Conservation (phyloP, 1,139 yeast genomes). For the Saccharomyces hybrid region DNA sequence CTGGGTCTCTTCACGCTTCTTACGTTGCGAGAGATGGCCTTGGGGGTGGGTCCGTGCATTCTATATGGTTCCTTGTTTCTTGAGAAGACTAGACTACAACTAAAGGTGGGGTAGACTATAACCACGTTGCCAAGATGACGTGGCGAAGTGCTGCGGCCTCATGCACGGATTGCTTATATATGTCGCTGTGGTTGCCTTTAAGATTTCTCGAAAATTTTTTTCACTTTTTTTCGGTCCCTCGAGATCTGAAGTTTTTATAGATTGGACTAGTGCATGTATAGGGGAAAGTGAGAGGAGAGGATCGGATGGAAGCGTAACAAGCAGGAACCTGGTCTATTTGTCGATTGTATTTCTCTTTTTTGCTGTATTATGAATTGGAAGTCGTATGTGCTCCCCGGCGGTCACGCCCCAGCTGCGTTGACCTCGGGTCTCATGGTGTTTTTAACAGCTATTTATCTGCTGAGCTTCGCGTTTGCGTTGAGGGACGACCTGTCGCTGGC, state of each 20-base stretch:
- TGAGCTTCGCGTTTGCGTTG: slow-evolving; percentile 32
- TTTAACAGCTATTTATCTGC: slow-evolving; percentile 36
- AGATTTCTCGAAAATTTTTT: not conserved
- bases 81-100: not conserved
- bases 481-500: slow-evolving; percentile 39
- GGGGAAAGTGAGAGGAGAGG: not conserved
- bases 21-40: not conserved
- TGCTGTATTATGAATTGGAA: slow-evolving; percentile 7
- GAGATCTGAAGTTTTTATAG: not conserved
- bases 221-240: not conserved
- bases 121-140: not conserved
- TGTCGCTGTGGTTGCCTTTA: not conserved
- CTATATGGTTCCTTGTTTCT: not conserved
- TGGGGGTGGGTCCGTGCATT: slow-evolving; percentile 8
- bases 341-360: not conserved
- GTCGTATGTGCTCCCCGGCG: slow-evolving; percentile 21
- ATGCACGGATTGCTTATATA: not conserved
- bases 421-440: slow-evolving; percentile 59
- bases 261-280: not conserved
- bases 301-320: no score
- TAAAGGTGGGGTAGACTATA: not conserved
- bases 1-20: slow-evolving; percentile 6
- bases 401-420: slow-evolving; percentile 50
- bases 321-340: no score
- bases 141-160: not conserved